phyloP scores from a whole-genome alignment of 768 basidiomycete species.

The Multifurca ochricompacta region DNA sequence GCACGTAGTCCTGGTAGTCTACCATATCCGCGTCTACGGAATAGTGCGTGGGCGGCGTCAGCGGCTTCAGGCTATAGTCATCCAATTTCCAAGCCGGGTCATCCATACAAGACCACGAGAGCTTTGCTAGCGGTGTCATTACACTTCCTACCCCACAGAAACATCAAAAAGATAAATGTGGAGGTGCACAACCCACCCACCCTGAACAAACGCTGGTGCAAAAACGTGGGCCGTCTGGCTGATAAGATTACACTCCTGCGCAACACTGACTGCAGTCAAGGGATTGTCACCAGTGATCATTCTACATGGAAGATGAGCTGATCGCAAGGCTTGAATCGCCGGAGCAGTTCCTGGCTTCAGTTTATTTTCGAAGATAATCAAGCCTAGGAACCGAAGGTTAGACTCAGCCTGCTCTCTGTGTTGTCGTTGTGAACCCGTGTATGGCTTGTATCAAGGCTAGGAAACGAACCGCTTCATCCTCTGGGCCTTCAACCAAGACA shows the following conservation, averaged over 20 bases:
- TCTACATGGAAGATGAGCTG: slow-evolving; percentile 85
- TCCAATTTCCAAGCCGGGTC: slow-evolving; percentile 81
- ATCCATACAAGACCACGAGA: slow-evolving; percentile 92
- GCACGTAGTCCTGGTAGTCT: slow-evolving; percentile 78
- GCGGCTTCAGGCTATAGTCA: slow-evolving; percentile 77
- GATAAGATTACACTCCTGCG: slow-evolving; percentile 85
- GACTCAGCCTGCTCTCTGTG: slow-evolving; percentile 90
- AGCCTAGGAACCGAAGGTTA: slow-evolving; percentile 80
- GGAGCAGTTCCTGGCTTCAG: slow-evolving; percentile 87
- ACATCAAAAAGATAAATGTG: neutral
- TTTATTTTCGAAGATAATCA: slow-evolving; percentile 98
- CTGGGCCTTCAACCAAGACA: slow-evolving; percentile 97
- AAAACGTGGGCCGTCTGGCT: slow-evolving; percentile 87
- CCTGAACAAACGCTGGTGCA: slow-evolving; percentile 68
- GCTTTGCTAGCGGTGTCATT: slow-evolving; percentile 43
- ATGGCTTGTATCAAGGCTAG: neutral
- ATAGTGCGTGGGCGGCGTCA: slow-evolving; percentile 61
- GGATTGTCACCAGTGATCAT: slow-evolving; percentile 99
- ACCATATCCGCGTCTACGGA: slow-evolving; percentile 64
- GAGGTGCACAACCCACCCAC: slow-evolving; percentile 31
- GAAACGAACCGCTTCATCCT: slow-evolving; percentile 74
- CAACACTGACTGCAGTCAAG: slow-evolving; percentile 93
- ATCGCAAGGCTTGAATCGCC: slow-evolving; percentile 80
- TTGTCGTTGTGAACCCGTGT: slow-evolving; percentile 1
- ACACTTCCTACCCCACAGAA: slow-evolving; percentile 40